A percentile compares a stretch with the other conserved stretches of the same genome.
phyloP scores from a whole-genome alignment of 2,329 filamentous ascomycete species.

The Fusarium coicis region DNA sequence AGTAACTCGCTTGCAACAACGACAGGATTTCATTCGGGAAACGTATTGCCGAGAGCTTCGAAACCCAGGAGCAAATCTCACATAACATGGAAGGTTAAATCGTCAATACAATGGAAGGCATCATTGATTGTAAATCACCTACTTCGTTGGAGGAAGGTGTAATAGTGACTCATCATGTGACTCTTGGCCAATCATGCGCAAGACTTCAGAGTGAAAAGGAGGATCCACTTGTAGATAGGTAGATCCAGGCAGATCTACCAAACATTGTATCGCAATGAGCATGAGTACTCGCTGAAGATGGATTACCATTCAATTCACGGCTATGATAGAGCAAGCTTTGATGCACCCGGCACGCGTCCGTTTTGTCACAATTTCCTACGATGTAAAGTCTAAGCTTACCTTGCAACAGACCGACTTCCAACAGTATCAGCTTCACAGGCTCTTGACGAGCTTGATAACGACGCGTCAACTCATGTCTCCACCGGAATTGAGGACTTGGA shows the following conservation, averaged over 20 bases:
- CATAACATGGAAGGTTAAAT: background rate
- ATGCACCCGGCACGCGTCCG: constrained; percentile 63
- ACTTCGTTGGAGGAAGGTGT: background rate
- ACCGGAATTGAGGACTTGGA: constrained; percentile 68
- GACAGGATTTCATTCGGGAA: background rate
- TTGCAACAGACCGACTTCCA: constrained; percentile 73
- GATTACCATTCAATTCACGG: constrained; percentile 70
- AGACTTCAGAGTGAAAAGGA: background rate
- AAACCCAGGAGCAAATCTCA: background rate
- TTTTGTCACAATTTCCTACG: constrained; percentile 32
- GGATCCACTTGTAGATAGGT: constrained; percentile 27
- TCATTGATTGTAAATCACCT: background rate
- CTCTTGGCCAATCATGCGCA: background rate
- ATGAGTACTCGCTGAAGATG: constrained; percentile 54
- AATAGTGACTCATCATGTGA: constrained; percentile 32
- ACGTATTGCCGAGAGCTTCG: background rate
- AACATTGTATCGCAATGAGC: constrained; percentile 36
- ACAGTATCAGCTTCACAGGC: constrained; percentile 81
- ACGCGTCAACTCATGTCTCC: constrained; percentile 62
- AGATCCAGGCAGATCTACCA: constrained; percentile 23
- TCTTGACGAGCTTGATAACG: constrained; percentile 67
- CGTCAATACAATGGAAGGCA: background rate
- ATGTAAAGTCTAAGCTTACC: constrained; percentile 24
- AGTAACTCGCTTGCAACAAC: background rate
- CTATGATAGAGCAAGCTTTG: constrained; percentile 70